Evolutionary conservation across 1,284 basidiomycete genomes (phyloP).

Genomic region (Cryptococcus wingfieldii): DNA sequence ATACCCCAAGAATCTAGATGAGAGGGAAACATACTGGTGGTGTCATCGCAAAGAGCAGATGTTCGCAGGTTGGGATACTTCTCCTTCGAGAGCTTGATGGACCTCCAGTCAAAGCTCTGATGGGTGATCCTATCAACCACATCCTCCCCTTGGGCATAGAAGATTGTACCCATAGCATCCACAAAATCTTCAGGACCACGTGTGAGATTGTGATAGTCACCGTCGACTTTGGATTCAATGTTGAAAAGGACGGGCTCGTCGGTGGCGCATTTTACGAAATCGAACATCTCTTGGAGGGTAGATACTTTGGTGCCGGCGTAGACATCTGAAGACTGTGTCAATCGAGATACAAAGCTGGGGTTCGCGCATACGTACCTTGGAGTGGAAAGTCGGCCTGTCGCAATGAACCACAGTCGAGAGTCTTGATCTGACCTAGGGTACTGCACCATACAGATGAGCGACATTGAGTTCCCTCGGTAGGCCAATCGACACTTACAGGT

Average conservation of each 20-base stretch:
- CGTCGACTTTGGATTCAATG: slow-evolving; percentile 73
- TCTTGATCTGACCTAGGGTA: slow-evolving; percentile 69
- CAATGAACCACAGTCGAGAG: slow-evolving; percentile 70
- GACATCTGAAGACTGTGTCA: slow-evolving; percentile 12
- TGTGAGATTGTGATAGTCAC: slow-evolving; percentile 58
- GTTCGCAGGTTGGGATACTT: slow-evolving; percentile 33
- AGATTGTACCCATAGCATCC: slow-evolving; percentile 28
- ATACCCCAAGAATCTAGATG: not conserved
- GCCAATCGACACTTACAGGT: slow-evolving; percentile 50
- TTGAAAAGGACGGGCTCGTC: slow-evolving; percentile 60
- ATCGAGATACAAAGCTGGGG: not conserved
- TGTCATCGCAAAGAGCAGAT: slow-evolving; percentile 33
- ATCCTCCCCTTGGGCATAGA: slow-evolving; percentile 16
- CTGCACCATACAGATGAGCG: not conserved
- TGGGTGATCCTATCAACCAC: slow-evolving; percentile 40
- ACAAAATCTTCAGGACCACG: slow-evolving; percentile 64
- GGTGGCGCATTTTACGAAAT: slow-evolving; percentile 64
- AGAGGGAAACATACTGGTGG: slow-evolving; percentile 20
- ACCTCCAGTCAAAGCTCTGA: slow-evolving; percentile 41
- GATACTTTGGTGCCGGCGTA: slow-evolving; percentile 62
- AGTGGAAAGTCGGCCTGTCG: slow-evolving; percentile 60
- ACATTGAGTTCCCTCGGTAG: not conserved
- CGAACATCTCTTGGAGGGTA: slow-evolving; percentile 67
- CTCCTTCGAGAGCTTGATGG: slow-evolving; percentile 35
- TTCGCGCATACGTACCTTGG: slow-evolving; percentile 33